Conservation (phyloP, 805 yeast species). For the Sugiyamaella americana region DNA sequence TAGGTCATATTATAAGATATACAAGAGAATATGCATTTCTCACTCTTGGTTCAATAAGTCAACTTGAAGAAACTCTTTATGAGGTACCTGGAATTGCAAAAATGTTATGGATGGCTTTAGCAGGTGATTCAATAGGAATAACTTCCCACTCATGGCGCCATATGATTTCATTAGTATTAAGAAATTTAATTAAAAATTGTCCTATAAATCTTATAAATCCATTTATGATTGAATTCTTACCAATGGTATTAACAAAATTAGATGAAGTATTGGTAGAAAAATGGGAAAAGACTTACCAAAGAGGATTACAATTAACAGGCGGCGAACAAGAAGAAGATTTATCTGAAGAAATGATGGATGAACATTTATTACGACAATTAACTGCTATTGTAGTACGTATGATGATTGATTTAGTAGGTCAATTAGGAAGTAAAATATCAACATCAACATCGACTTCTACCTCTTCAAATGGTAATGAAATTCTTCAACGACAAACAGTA, state of each 20-base stretch:
- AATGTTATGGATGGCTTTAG: conserved; percentile 77
- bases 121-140: conserved; percentile 78
- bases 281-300: conserved; percentile 64
- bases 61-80: conserved; percentile 81
- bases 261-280: conserved; percentile 66
- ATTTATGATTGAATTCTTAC: conserved; percentile 74
- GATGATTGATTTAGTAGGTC: conserved; percentile 82
- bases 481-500: conserved; percentile 39
- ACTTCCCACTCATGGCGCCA: conserved; percentile 97
- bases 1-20: conserved; percentile 91
- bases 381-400: conserved; percentile 87
- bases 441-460: conserved; percentile 32
- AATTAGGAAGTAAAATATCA: conserved; percentile 40
- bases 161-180: conserved; percentile 80
- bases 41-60: conserved; percentile 83
- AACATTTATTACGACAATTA: conserved; percentile 84
- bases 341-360: conserved; percentile 98
- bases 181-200: conserved; percentile 83
- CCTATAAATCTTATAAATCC: conserved; percentile 61
- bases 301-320: conserved; percentile 39
- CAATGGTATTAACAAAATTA: conserved; percentile 64
- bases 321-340: conserved; percentile 61
- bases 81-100: conserved; percentile 77
- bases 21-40: conserved; percentile 93
- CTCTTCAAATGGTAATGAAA: conserved; percentile 25